A percentile compares a stretch with the other conserved stretches of the same genome.
These are phyloP conservation scores for Striga hermonthica DNA, from an alignment of 305 asterid genomes.

Conservation along the genomic window DNA sequence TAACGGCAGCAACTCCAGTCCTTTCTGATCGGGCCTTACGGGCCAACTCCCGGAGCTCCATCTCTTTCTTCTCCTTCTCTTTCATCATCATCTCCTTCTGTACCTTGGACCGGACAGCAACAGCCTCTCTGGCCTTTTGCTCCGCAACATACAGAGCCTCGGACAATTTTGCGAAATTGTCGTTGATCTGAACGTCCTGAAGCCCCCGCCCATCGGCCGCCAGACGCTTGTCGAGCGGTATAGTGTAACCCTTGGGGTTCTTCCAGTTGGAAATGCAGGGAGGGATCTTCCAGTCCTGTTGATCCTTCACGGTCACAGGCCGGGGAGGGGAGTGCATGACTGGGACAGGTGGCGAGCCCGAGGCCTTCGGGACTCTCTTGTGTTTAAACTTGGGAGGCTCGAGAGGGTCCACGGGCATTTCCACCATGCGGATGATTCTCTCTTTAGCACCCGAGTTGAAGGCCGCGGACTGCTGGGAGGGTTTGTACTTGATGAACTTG, in stretches of 20 bases:
- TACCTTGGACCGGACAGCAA: constrained; percentile 81
- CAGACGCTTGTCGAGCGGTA: constrained; percentile 83
- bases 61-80: constrained; percentile 80
- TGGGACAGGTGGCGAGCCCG: constrained; percentile 90
- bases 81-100: constrained; percentile 88
- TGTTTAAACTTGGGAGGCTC: constrained; percentile 92
- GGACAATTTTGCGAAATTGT: constrained; percentile 72
- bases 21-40: constrained; percentile 82
- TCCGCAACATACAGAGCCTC: constrained; percentile 81
- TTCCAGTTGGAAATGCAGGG: constrained; percentile 94
- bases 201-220: constrained; percentile 93
- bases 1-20: constrained; percentile 42
- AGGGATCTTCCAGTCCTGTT: constrained; percentile 88
- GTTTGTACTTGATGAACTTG: constrained; percentile 78
- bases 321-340: constrained; percentile 94
- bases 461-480: constrained; percentile 71
- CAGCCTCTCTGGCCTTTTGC: constrained; percentile 88
- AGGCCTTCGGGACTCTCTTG: constrained; percentile 82
- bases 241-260: constrained; percentile 86
- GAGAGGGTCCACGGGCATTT: constrained; percentile 78
- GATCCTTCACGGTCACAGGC: constrained; percentile 83
- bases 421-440: constrained; percentile 81
- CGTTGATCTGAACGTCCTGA: constrained; percentile 84
- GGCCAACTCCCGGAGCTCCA: constrained; percentile 73
- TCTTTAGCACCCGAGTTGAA: constrained; percentile 91